These are phyloP conservation scores for Psilocybe tampanensis DNA, from an alignment of 768 basidiomycete species.

Conservation along the genomic window DNA sequence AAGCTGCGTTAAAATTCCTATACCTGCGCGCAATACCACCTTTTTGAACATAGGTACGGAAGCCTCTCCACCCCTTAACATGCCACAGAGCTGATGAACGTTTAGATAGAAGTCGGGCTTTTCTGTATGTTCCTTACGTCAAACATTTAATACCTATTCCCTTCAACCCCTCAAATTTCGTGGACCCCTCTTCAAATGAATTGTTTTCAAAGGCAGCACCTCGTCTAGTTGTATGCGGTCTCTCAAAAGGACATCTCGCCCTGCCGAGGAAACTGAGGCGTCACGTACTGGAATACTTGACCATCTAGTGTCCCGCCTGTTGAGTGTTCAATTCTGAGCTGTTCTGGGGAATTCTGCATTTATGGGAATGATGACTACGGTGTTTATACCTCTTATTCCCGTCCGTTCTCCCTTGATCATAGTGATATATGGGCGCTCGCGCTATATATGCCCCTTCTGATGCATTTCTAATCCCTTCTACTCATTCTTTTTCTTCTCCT, in stretches of 20 bases:
- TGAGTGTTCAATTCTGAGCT: not conserved
- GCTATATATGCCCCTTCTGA: not conserved
- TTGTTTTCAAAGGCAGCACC: not conserved
- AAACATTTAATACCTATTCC: not conserved
- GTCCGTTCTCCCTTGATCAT: not conserved
- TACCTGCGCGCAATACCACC: not conserved
- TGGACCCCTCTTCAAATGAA: not conserved
- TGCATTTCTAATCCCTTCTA: not conserved
- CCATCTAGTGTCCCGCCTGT: not conserved
- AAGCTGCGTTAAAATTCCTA: conserved; percentile 56
- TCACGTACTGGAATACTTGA: no score
- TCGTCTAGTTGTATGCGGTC: no score
- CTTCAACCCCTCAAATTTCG: not conserved
- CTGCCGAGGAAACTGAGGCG: no score
- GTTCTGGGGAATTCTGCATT: not conserved
- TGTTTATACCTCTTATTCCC: not conserved
- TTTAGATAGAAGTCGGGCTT: conserved; percentile 9
- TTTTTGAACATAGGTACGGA: conserved; percentile 5
- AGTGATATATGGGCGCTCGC: not conserved
- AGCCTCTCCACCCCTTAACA: not conserved
- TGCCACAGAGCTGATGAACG: not conserved
- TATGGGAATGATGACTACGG: not conserved
- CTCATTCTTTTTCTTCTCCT: not conserved
- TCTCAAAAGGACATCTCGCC: no score
- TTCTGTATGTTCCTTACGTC: not conserved